A percentile compares a stretch with the other conserved stretches of the same genome.
phyloP scores from a whole-genome alignment of 345 rosid genomes.

The Durio zibethinus region DNA sequence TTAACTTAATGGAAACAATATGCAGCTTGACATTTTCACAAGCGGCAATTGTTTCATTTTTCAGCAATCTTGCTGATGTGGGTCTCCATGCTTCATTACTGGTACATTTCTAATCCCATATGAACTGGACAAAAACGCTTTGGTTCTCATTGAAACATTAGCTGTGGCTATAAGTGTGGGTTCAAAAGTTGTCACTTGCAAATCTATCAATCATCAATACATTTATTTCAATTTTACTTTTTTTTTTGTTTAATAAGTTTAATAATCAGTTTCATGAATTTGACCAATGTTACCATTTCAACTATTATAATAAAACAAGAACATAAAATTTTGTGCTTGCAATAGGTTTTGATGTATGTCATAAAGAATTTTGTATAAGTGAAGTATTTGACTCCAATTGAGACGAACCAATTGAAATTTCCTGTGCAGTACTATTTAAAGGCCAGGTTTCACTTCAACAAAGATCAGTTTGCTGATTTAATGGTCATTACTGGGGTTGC shows the following conservation, averaged over 20 bases:
- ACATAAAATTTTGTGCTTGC: neutral
- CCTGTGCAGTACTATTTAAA: constrained; percentile 70
- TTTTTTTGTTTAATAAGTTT: neutral
- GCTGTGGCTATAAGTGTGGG: neutral
- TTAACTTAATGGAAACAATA: neutral
- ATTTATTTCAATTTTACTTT: no score
- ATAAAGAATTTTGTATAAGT: neutral
- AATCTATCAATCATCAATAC: neutral
- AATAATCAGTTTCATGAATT: neutral
- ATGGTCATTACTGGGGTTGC: constrained; percentile 80
- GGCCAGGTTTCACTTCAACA: constrained; percentile 80
- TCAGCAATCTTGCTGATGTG: constrained; percentile 63
- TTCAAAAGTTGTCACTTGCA: neutral
- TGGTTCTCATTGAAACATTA: neutral
- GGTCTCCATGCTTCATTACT: constrained; percentile 68
- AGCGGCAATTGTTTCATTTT: constrained; percentile 72
- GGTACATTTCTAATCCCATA: constrained; percentile 40
- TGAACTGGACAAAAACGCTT: neutral
- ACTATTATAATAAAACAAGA: no score
- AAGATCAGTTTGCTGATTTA: constrained; percentile 84
- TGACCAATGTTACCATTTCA: neutral
- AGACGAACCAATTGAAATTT: constrained; percentile 10
- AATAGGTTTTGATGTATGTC: neutral
- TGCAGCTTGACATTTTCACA: constrained; percentile 69
- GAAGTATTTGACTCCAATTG: neutral